Conservation (phyloP, 176 grass and related monocot species). For the Panicum miliaceum region DNA sequence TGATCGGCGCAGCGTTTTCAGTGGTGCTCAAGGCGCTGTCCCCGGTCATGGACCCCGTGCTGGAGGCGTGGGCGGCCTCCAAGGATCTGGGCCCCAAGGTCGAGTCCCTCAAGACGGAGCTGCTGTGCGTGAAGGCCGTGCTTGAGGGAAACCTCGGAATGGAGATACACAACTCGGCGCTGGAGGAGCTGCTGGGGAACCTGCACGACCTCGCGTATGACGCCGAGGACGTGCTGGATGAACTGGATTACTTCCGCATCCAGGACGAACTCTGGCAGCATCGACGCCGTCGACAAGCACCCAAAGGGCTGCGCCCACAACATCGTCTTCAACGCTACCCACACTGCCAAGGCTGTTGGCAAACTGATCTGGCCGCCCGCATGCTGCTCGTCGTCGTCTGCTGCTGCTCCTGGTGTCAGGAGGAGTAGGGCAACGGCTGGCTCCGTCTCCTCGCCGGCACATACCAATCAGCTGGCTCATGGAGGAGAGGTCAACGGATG, state of each 20-base stretch:
- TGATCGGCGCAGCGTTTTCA: neutral
- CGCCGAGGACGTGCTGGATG: slow-evolving; percentile 1
- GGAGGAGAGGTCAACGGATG: neutral
- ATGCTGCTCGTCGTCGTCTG: no score
- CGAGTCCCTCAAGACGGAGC: slow-evolving; percentile 3
- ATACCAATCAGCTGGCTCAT: no score
- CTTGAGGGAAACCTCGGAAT: neutral
- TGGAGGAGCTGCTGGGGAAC: neutral
- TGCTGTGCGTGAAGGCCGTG: neutral
- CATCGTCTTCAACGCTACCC: neutral
- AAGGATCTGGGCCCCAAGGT: neutral
- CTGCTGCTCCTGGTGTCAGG: neutral
- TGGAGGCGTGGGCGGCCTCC: slow-evolving; percentile 42
- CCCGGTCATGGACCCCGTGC: neutral
- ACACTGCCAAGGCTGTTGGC: neutral
- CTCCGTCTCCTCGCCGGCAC: no score
- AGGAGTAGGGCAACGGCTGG: no score
- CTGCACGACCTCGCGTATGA: neutral
- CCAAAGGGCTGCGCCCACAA: neutral
- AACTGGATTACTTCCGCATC: slow-evolving; percentile 41
- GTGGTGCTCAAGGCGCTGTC: slow-evolving; percentile 27
- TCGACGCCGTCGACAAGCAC: neutral
- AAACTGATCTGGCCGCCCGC: neutral
- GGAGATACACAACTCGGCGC: neutral
- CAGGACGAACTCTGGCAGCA: slow-evolving; percentile 2